Evolutionary conservation across 1,284 basidiomycete genomes (phyloP).

Genomic region (Microbotryum lychnidis-dioicae): DNA sequence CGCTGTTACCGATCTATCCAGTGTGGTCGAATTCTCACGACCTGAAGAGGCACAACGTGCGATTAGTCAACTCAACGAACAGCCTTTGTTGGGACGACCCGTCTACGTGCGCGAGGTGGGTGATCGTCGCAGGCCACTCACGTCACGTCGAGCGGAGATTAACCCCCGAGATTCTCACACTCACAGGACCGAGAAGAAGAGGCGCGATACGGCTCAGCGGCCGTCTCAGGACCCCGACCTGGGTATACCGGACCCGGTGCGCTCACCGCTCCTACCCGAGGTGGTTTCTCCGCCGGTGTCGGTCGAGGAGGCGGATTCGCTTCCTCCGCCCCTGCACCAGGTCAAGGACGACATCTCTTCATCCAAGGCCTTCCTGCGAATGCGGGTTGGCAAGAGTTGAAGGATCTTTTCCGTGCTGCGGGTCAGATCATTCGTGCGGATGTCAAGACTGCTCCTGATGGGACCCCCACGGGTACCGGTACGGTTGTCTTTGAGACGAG

Average conservation of each 20-base stretch:
- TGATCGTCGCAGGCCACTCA: not conserved
- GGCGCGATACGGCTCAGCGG: slow-evolving; percentile 84
- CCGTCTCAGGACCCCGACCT: slow-evolving; percentile 53
- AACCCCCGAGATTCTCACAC: not conserved
- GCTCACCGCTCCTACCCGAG: slow-evolving; percentile 49
- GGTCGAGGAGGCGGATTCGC: slow-evolving; percentile 29
- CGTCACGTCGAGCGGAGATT: not conserved
- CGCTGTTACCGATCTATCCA: slow-evolving; percentile 38
- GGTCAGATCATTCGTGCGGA: slow-evolving; percentile 90
- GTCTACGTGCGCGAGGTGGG: slow-evolving; percentile 91
- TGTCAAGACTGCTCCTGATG: slow-evolving; percentile 83
- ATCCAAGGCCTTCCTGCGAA: slow-evolving; percentile 61
- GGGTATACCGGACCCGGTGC: slow-evolving; percentile 30
- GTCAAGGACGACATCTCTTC: slow-evolving; percentile 23
- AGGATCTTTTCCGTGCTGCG: slow-evolving; percentile 87
- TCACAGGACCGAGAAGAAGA: slow-evolving; percentile 87
- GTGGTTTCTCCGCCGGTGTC: slow-evolving; percentile 15
- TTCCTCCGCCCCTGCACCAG: slow-evolving; percentile 9
- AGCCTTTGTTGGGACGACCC: slow-evolving; percentile 75
- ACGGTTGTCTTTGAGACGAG: slow-evolving; percentile 89
- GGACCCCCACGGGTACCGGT: slow-evolving; percentile 61
- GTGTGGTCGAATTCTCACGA: slow-evolving; percentile 84
- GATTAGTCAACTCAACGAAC: slow-evolving; percentile 78
- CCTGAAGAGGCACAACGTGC: slow-evolving; percentile 76
- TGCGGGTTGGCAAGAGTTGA: slow-evolving; percentile 95